Base-by-base conservation (phyloP, 2,329 filamentous ascomycete genomes). In the Ophiostoma populinum region DNA sequence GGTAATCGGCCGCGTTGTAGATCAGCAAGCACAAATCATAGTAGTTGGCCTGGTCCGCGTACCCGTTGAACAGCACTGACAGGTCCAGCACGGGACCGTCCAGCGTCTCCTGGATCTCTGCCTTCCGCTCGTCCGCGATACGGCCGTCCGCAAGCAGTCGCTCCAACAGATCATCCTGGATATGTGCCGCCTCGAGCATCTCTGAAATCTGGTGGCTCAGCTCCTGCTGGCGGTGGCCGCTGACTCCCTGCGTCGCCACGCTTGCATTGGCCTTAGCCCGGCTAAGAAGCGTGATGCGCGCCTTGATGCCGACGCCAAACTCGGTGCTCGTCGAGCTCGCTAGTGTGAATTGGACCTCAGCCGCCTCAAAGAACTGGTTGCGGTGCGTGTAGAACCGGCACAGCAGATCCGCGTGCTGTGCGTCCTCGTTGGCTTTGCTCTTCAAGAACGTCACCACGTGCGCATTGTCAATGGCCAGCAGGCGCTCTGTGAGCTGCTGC, bases 1-100 rank as follows among this genome's bases (percentile, higher is more conserved):
- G 79, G 60, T 92, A 82, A 54, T 95, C 85, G 30, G 87, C 87
- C 1, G 79, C 72, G 53, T 92, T 79, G 61, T 86, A 95, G 49
- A 98, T 93, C 40, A 87, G 66, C 7, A 98, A 70, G 51, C 82
- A 93, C 34, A 98, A 70, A 51, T 95, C 90, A 57, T 85, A 87
- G 63, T 98, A 98, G 33, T 46, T 47, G 2, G 83, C 90, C 49
- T 82, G 77, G 50, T 94, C 86, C 37, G 86, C 83, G 48, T 85
- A 98, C 43, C 74, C 63, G 51, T 95, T 92, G 59, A 83, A 98
- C n/a, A 98, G 72, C 75, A 75, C 72, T 42, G 76, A 81, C 24
- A 95, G 62, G 39, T 71, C 65, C 46, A 80, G 66, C 32, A 95
- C 79, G 32, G 72, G 68, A n/a, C 81, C 80, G 52, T 92, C 75